phyloP scores from a whole-genome alignment of 495 filamentous ascomycete species.

The Neurospora discreta region DNA sequence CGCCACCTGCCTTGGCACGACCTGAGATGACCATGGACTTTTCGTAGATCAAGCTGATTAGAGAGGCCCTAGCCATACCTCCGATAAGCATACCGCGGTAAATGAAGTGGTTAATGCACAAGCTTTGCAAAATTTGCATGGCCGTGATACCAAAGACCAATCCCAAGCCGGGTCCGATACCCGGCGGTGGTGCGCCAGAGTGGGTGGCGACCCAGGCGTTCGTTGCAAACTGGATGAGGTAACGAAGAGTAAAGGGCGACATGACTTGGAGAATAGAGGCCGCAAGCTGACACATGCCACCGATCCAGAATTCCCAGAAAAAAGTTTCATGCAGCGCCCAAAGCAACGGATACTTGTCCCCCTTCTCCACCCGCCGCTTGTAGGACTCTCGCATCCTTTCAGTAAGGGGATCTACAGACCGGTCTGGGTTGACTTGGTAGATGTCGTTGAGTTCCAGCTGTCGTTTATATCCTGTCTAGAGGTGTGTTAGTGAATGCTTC shows the following conservation, averaged over 20 bases:
- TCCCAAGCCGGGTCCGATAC: constrained; percentile 57
- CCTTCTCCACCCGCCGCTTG: constrained; percentile 49
- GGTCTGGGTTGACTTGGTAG: constrained; percentile 73
- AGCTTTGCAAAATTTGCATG: constrained; percentile 64
- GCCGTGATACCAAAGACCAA: constrained; percentile 62
- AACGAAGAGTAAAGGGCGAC: constrained; percentile 61
- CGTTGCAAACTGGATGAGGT: constrained; percentile 67
- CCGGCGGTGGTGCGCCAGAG: constrained; percentile 39
- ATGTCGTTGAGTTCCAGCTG: constrained; percentile 76
- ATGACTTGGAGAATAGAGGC: constrained; percentile 62
- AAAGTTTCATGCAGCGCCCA: constrained; percentile 84
- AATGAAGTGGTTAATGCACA: constrained; percentile 71
- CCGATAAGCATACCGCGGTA: constrained; percentile 74
- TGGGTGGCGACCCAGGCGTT: constrained; percentile 58
- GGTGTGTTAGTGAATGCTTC: neutral
- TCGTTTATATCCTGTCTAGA: constrained; percentile 66
- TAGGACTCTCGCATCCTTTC: constrained; percentile 55
- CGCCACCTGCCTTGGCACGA: constrained; percentile 59
- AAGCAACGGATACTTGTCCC: constrained; percentile 62
- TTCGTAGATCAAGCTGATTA: constrained; percentile 67
- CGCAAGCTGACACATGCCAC: constrained; percentile 63
- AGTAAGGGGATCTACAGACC: constrained; percentile 57
- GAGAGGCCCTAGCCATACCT: constrained; percentile 59
- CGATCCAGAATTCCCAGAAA: constrained; percentile 72
- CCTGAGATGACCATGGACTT: constrained; percentile 76